phyloP scores from a whole-genome alignment of 306 rosid genomes.

The Oxytropis ochrocephala region DNA sequence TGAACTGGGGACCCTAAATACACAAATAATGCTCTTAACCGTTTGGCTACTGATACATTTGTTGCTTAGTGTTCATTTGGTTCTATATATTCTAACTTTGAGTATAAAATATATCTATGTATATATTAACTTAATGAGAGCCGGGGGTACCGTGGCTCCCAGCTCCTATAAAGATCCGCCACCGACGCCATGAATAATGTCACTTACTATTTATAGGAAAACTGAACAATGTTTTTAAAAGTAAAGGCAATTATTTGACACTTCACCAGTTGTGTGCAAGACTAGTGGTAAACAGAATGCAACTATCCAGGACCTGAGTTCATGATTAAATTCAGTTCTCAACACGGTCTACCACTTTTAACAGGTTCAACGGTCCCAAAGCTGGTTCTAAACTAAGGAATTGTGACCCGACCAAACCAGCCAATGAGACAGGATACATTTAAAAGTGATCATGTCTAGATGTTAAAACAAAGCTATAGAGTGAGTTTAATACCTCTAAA shows the following conservation, averaged over 20 bases:
- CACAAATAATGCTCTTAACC: no score
- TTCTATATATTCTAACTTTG: no score
- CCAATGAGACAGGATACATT: not conserved
- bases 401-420: not conserved
- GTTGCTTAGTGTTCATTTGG: no score
- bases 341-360: not conserved
- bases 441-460: not conserved
- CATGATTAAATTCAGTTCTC: not conserved
- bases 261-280: not conserved
- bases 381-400: not conserved
- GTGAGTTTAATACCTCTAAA: slow-evolving; percentile 59
- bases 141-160: no score
- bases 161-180: no score
- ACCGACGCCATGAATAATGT: not conserved
- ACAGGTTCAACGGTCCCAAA: not conserved
- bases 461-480: not conserved
- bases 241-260: not conserved
- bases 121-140: no score
- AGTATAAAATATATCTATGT: no score
- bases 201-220: not conserved
- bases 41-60: no score
- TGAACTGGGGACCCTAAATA: no score
- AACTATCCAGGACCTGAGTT: not conserved
- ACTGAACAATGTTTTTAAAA: not conserved
- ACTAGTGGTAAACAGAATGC: not conserved